Percentiles rank a stretch among this genome's conserved stretches.
These are phyloP conservation scores for Nakaseomyces nivariensis DNA, from an alignment of 1,139 yeast genomes.

Conservation along the genomic window DNA sequence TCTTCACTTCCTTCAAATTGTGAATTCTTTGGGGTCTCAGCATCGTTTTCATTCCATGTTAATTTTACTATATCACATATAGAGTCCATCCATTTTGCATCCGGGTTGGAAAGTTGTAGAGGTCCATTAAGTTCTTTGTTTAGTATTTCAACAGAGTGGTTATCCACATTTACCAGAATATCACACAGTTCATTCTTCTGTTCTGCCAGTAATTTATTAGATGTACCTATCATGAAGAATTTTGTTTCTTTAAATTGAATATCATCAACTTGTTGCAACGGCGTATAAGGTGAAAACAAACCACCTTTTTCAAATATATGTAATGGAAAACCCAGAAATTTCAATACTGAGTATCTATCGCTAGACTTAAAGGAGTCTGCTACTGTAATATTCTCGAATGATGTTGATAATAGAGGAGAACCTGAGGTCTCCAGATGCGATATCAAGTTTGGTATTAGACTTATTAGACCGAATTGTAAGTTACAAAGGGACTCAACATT, in stretches of 20 bases:
- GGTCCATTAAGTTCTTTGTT: conserved; percentile 32
- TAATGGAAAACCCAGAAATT: conserved; percentile 81
- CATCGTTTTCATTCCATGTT: conserved; percentile 37
- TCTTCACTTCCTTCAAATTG: conserved; percentile 76
- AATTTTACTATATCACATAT: conserved; percentile 21
- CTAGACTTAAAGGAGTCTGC: conserved; percentile 71
- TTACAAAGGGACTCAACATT: conserved; percentile 74
- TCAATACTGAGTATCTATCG: conserved; percentile 64
- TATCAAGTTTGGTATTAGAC: conserved; percentile 69
- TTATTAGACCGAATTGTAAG: conserved; percentile 51
- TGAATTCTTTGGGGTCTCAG: conserved; percentile 38
- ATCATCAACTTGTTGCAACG: conserved; percentile 81
- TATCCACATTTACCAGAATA: conserved; percentile 46
- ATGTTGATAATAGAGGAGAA: conserved; percentile 59
- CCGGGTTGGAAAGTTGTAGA: conserved; percentile 50
- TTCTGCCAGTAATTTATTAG: conserved; percentile 69
- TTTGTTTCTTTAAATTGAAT: conserved; percentile 47
- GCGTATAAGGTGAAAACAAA: conserved; percentile 84
- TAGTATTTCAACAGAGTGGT: conserved; percentile 38
- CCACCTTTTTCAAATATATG: conserved; percentile 81
- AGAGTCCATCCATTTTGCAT: conserved; percentile 57
- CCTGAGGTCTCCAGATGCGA: conserved; percentile 70
- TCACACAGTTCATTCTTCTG: conserved; percentile 52
- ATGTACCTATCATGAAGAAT: conserved; percentile 76
- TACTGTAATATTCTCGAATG: conserved; percentile 42